Percentiles rank a stretch among this genome's conserved stretches.
Evolutionary conservation across 2,329 filamentous ascomycete genomes (phyloP).

Genomic region (Ophiostoma fasciatum): DNA sequence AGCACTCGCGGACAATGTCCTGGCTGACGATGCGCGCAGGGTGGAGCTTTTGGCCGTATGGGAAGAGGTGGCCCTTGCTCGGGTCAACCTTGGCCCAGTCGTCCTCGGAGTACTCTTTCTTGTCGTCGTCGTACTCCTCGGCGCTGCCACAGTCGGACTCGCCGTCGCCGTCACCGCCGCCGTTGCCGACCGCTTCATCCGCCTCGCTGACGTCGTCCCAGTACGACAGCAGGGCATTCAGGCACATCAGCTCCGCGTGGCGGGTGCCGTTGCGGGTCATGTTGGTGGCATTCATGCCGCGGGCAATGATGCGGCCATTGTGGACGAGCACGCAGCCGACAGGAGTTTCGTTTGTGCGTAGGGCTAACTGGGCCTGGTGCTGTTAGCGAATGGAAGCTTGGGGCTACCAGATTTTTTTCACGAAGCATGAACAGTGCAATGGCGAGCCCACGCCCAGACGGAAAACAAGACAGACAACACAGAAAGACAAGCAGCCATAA

Average conservation of each 20-base stretch:
- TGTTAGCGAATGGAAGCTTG: no score
- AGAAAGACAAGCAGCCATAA: neutral
- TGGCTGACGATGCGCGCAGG: constrained; percentile 44
- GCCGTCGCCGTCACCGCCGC: constrained; percentile 22
- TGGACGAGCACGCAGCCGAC: constrained; percentile 92
- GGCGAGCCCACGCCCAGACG: neutral
- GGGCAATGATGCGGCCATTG: constrained; percentile 62
- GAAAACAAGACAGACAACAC: neutral
- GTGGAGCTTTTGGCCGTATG: constrained; percentile 45
- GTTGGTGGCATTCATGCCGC: constrained; percentile 96
- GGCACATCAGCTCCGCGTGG: constrained; percentile 88
- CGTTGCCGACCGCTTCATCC: constrained; percentile 11
- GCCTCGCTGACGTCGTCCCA: constrained; percentile 18
- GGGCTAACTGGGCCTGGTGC: constrained; percentile 69
- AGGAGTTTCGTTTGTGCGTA: constrained; percentile 79
- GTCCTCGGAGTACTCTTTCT: constrained; percentile 21
- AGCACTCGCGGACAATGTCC: constrained; percentile 53
- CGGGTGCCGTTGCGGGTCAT: constrained; percentile 79
- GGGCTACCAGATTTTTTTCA: no score
- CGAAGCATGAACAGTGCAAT: neutral
- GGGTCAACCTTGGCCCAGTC: constrained; percentile 38
- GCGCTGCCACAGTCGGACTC: constrained; percentile 22
- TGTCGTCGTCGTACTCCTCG: constrained; percentile 16
- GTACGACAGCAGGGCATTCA: constrained; percentile 41
- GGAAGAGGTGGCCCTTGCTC: constrained; percentile 40